Percentiles rank a stretch among this genome's conserved stretches.
phyloP scores from a whole-genome alignment of 306 rosid species.

The Vigna radiata region DNA sequence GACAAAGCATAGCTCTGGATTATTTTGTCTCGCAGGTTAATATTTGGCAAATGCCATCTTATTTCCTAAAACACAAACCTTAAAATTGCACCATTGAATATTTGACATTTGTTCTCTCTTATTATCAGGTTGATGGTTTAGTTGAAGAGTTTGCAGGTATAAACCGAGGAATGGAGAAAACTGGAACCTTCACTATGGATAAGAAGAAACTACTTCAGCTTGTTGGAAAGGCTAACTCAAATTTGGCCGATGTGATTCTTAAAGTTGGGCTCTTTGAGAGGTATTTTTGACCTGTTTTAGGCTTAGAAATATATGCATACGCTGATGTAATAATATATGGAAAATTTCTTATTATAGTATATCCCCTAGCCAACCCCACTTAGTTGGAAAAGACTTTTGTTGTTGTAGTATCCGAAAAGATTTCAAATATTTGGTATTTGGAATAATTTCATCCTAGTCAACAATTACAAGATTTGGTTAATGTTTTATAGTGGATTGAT shows the following conservation, averaged over 20 bases:
- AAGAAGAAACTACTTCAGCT: slow-evolving; percentile 97
- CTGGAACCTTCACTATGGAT: slow-evolving; percentile 96
- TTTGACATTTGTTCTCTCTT: slow-evolving; percentile 36
- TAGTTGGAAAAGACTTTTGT: not conserved
- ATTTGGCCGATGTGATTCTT: slow-evolving; percentile 92
- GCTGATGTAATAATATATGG: not conserved
- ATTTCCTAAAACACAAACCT: slow-evolving; percentile 1
- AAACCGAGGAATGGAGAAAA: slow-evolving; percentile 98
- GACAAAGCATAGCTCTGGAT: slow-evolving; percentile 98
- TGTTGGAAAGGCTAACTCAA: slow-evolving; percentile 97
- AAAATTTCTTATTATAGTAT: not conserved
- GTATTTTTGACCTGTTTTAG: slow-evolving; percentile 52
- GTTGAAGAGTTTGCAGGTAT: slow-evolving; percentile 91
- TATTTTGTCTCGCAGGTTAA: slow-evolving; percentile 96
- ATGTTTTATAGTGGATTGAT: slow-evolving; percentile 42
- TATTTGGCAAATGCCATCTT: slow-evolving; percentile 13
- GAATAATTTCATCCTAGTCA: slow-evolving; percentile 21
- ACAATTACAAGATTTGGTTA: slow-evolving; percentile 11
- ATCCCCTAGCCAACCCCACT: not conserved
- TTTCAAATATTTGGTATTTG: slow-evolving; percentile 14
- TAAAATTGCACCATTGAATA: slow-evolving; percentile 13
- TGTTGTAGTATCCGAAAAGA: not conserved
- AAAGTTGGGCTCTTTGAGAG: slow-evolving; percentile 99
- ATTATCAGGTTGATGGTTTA: slow-evolving; percentile 85
- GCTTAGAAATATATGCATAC: not conserved